Percentiles rank a stretch among this genome's conserved stretches.
Conservation (phyloP, 306 rosid genomes). For the Oxytropis ochrocephala region DNA sequence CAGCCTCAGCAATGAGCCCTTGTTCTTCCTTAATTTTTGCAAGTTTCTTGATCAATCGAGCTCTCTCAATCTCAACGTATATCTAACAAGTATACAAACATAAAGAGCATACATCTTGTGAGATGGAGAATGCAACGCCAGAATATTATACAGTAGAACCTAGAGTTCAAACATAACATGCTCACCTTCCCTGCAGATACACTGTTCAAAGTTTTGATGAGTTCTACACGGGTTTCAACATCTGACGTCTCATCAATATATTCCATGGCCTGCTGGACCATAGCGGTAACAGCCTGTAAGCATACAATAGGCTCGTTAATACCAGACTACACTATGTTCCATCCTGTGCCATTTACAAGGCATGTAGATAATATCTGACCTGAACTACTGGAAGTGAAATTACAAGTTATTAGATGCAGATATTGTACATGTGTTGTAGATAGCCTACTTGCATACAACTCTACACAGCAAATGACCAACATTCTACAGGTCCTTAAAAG, state of each 20-base stretch:
- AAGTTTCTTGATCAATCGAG: no score
- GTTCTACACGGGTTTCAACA: no score
- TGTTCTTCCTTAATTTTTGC: no score
- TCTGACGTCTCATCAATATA: no score
- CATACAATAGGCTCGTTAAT: no score
- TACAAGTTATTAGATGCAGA: neutral
- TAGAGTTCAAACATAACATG: neutral
- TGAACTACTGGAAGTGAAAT: neutral
- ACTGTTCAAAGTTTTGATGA: slow-evolving; percentile 70
- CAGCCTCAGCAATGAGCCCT: no score
- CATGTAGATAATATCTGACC: neutral
- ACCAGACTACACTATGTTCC: neutral
- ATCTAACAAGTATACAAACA: slow-evolving; percentile 31
- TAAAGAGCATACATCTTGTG: neutral
- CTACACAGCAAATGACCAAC: neutral
- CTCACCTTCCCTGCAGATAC: slow-evolving; percentile 90
- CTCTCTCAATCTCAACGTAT: no score
- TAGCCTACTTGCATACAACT: neutral
- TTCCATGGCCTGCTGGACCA: no score
- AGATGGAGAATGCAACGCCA: neutral
- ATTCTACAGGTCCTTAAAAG: neutral
- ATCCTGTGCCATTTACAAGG: neutral
- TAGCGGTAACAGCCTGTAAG: no score
- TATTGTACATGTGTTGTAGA: neutral
- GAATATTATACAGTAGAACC: neutral